phyloP scores from a whole-genome alignment of 1,139 yeast species.

The Blastobotrys raffinosifermentans region DNA sequence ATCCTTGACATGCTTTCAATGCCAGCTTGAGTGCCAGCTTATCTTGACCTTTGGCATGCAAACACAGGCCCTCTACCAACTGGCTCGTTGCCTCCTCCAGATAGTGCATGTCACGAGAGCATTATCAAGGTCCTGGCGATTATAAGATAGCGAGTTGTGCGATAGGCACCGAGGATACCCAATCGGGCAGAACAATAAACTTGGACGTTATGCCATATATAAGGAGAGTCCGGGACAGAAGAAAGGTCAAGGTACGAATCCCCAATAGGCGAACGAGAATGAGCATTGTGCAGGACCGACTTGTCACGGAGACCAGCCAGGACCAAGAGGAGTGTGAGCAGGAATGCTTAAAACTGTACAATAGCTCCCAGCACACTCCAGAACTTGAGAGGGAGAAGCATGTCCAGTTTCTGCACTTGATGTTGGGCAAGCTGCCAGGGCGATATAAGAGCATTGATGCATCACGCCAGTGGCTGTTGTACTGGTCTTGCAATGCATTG shows the following conservation, averaged over 20 bases:
- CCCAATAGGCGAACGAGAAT: slow-evolving; percentile 1
- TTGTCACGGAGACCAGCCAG: slow-evolving; percentile 21
- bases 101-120: too few species aligned
- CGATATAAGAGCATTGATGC: slow-evolving; percentile 60
- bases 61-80: slow-evolving; percentile 20
- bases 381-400: slow-evolving; percentile 35
- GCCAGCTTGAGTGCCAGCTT: slow-evolving; percentile 18
- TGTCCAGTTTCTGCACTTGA: slow-evolving; percentile 37
- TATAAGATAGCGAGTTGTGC: too few species aligned
- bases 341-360: slow-evolving; percentile 33
- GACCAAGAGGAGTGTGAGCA: slow-evolving; percentile 42
- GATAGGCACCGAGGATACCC: too few species aligned
- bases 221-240: too few species aligned
- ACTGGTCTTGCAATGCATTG: slow-evolving; percentile 70
- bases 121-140: too few species aligned
- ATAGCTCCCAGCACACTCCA: slow-evolving; percentile 12
- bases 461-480: slow-evolving; percentile 84
- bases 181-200: too few species aligned
- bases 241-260: not conserved
- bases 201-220: too few species aligned
- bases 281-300: slow-evolving; percentile 13
- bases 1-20: slow-evolving; percentile 13
- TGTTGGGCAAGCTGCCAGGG: slow-evolving; percentile 45
- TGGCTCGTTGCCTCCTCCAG: too few species aligned
- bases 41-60: slow-evolving; percentile 21